Evolutionary conservation across 2,329 filamentous ascomycete genomes (phyloP), one percentile per base, ranked within the genome.

Genomic region (Talaromyces atroroseus): DNA sequence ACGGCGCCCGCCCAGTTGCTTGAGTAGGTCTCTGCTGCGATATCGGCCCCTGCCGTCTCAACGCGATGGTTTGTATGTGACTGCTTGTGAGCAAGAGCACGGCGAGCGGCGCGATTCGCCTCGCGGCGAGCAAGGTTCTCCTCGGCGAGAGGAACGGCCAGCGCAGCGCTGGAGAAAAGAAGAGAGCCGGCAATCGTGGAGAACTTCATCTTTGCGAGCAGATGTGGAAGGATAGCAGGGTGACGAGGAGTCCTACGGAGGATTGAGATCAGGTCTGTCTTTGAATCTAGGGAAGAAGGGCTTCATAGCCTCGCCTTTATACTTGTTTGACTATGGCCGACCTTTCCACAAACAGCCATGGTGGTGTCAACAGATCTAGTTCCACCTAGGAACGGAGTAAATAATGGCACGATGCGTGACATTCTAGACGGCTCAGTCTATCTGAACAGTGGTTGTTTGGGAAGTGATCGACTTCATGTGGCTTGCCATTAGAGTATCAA

Each of bases 1-100:
- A 84, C 79, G 0, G 80, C 80, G 38, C 82, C 83, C 6, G 81
- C 79, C 82, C 82, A 85, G 73, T 84, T 85, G 63, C 69, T 73
- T 57, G 72, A 78, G 72, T 84, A 83, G 14, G 46, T 26, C 21
- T 54, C 55, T 12, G 49, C 55, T 23, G 40, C 24, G 20, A 44
- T 54, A n/a, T 40, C 42, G 7, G 54, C 44, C 2, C 44, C 16
- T 11, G 42, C 32, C 6, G 23, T 48, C 14, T 45, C 49, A 49
- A 57, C 21, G 18, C 55, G 55, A 34, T 42, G 34, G 44, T 57
- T 57, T 23, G 26, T 23, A 36, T 53, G 55, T 20, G 49, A 48
- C 50, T 48, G 45, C 44, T 48, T 36, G 2, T 48, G 29, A 40
- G 20, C 18, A 40, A 16, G 44, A 48, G 21, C 29, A 40, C 44